Evolutionary conservation across 208 protist species (phyloP).

Genomic region (Phytomonas sp.): DNA sequence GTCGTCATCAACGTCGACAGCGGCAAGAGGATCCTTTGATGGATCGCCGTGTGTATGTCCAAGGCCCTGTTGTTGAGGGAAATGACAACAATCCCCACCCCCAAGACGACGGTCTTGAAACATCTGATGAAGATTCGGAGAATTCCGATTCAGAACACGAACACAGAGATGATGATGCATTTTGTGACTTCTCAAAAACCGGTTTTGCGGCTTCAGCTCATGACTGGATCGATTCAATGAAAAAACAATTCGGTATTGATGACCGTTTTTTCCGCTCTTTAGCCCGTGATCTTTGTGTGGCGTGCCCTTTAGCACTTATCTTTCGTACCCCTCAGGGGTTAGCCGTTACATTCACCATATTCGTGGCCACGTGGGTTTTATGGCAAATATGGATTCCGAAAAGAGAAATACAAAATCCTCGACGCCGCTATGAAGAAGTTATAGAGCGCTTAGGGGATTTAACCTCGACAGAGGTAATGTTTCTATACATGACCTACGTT

Average conservation of each 20-base stretch:
- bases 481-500: conserved; percentile 49
- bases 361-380: background rate
- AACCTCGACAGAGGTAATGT: conserved; percentile 21
- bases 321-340: background rate
- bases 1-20: background rate
- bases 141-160: background rate
- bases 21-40: background rate
- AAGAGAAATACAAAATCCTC: conserved; percentile 2
- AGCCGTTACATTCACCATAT: background rate
- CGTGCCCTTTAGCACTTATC: background rate
- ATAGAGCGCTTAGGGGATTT: conserved; percentile 26
- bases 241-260: background rate
- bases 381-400: conserved; percentile 3
- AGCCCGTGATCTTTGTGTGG: background rate
- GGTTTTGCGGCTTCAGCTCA: background rate
- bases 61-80: background rate
- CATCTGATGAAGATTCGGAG: background rate
- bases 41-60: background rate
- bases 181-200: background rate
- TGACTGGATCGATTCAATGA: background rate
- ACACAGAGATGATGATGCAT: background rate
- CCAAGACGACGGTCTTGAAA: background rate
- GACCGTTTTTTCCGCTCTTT: background rate
- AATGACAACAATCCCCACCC: background rate
- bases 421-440: conserved; percentile 44